Evolutionary conservation across 2,329 filamentous ascomycete genomes (phyloP).

Genomic region (Fusarium verticillioides): DNA sequence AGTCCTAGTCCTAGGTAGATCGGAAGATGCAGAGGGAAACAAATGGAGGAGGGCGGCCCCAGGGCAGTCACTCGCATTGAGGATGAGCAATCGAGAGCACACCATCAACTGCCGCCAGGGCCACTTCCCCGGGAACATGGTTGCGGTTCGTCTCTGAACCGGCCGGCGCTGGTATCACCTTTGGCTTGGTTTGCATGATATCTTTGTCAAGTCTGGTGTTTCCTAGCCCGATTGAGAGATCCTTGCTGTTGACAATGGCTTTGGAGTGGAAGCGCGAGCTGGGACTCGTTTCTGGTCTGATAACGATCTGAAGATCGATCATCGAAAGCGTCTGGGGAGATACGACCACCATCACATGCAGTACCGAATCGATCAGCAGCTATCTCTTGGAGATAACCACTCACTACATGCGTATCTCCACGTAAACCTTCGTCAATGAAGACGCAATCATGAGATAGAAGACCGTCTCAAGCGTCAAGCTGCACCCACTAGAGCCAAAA

Average conservation of each 20-base stretch:
- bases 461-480: conserved; percentile 21
- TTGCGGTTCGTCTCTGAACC: conserved; percentile 27
- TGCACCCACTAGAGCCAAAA: conserved; percentile 6
- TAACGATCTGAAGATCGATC: conserved; percentile 30
- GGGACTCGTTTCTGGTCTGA: conserved; percentile 38
- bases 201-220: conserved; percentile 23
- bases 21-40: conserved; percentile 21
- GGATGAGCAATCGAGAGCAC: conserved; percentile 18
- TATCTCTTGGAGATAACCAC: neutral
- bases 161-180: conserved; percentile 20
- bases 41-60: neutral
- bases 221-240: conserved; percentile 37
- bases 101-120: conserved; percentile 38
- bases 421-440: neutral
- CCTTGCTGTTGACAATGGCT: conserved; percentile 32
- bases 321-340: conserved; percentile 18
- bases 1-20: conserved; percentile 24
- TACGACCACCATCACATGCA: conserved; percentile 30
- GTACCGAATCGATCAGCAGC: conserved; percentile 8
- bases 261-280: conserved; percentile 36
- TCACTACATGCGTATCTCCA: neutral
- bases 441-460: conserved; percentile 21
- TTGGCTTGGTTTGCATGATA: conserved; percentile 30
- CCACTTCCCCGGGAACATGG: conserved; percentile 39
- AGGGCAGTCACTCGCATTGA: neutral